A percentile compares a stretch with the other conserved stretches of the same genome.
phyloP scores from a whole-genome alignment of 129 eudicot genomes.

The Helichrysum umbraculigerum region DNA sequence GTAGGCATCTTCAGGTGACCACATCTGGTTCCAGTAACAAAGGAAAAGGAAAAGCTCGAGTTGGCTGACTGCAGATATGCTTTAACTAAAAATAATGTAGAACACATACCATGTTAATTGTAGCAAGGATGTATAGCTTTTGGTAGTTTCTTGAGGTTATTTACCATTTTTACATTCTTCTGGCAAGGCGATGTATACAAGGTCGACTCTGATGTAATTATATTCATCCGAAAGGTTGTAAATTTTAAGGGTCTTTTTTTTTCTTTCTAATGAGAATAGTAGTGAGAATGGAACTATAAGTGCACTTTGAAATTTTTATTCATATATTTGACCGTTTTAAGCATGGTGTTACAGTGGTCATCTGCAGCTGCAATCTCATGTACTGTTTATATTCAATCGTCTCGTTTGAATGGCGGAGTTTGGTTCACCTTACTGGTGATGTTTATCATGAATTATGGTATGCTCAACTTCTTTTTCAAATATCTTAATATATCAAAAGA shows the following conservation, averaged over 20 bases:
- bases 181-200: not conserved
- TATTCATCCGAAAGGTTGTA: not conserved
- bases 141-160: not conserved
- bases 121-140: constrained; percentile 7
- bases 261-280: not conserved
- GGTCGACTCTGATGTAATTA: not conserved
- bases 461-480: not conserved
- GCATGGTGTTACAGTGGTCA: not conserved
- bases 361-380: not conserved
- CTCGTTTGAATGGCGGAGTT: too few relatives aligned
- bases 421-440: not conserved
- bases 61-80: not conserved
- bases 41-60: not conserved
- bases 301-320: not conserved
- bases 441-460: not conserved
- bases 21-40: not conserved
- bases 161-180: not conserved
- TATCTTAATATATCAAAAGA: too few relatives aligned
- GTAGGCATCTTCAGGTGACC: not conserved
- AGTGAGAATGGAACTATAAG: not conserved
- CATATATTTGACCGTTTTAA: not conserved
- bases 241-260: not conserved
- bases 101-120: not conserved
- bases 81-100: not conserved
- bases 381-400: too few relatives aligned